phyloP scores from a whole-genome alignment of 352 stramenopile species.

The Plasmopara halstedii region DNA sequence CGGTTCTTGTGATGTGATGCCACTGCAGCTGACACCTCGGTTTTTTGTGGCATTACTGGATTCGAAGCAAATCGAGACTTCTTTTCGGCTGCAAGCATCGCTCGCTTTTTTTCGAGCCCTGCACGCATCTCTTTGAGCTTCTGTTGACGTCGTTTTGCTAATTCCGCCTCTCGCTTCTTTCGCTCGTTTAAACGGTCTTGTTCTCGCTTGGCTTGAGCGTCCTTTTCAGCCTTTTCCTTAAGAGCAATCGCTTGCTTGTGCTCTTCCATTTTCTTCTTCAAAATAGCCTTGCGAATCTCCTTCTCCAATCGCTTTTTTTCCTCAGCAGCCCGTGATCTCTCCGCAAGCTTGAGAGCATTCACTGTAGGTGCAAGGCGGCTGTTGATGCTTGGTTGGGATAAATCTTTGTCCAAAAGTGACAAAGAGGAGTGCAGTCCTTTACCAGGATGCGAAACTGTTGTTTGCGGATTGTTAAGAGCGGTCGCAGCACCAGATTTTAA shows the following conservation, averaged over 20 bases:
- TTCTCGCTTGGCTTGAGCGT: conserved; percentile 58
- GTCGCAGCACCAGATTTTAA: conserved; percentile 10
- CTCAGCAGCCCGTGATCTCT: conserved; percentile 54
- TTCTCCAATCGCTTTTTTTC: conserved; percentile 65
- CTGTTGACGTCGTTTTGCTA: conserved; percentile 53
- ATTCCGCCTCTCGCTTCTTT: conserved; percentile 57
- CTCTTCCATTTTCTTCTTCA: conserved; percentile 68
- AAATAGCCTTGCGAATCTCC: conserved; percentile 46
- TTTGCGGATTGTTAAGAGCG: conserved; percentile 18
- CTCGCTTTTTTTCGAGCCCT: conserved; percentile 64
- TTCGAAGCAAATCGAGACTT: conserved; percentile 13
- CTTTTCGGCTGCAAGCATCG: conserved; percentile 40
- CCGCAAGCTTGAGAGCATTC: conserved; percentile 62
- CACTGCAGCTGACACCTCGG: background rate
- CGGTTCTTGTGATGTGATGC: conserved; percentile 16
- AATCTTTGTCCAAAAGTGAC: conserved; percentile 56
- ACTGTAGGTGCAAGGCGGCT: conserved; percentile 43
- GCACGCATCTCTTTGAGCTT: conserved; percentile 58
- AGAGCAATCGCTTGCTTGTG: conserved; percentile 61
- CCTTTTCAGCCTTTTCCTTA: conserved; percentile 67
- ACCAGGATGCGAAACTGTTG: conserved; percentile 49
- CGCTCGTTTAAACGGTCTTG: conserved; percentile 58
- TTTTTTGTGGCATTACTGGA: conserved; percentile 6
- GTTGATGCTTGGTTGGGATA: conserved; percentile 16
- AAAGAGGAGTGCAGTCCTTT: conserved; percentile 71